Conservation (phyloP, 2,329 filamentous ascomycete genomes). For the Cladorrhinum sp. region DNA sequence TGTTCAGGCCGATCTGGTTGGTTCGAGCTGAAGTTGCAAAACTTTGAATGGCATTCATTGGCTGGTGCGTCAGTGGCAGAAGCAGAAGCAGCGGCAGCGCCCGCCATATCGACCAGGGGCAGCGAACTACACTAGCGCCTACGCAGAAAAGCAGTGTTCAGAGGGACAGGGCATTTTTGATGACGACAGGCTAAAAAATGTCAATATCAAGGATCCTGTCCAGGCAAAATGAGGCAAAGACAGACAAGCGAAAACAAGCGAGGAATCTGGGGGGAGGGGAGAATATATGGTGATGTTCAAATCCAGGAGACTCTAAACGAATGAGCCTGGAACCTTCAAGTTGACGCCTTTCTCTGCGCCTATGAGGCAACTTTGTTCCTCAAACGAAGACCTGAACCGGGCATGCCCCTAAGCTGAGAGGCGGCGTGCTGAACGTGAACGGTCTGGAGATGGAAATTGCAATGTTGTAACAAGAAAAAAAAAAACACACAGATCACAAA, state of each 20-base stretch:
- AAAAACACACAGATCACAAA: not conserved
- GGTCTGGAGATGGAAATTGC: not conserved
- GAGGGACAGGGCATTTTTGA: not conserved
- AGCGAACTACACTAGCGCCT: not conserved
- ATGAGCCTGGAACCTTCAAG: not conserved
- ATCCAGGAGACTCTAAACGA: not conserved
- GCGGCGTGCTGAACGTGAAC: not conserved
- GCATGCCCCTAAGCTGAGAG: too few species aligned
- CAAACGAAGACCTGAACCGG: too few species aligned
- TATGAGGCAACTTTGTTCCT: conserved; percentile 1
- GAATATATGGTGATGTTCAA: not conserved
- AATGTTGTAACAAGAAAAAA: not conserved
- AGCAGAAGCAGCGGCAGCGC: conserved; percentile 3
- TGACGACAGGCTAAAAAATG: conserved; percentile 5
- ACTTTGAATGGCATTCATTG: conserved; percentile 3
- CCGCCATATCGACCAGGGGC: not conserved
- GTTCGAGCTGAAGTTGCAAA: conserved; percentile 3
- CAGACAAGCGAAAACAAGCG: not conserved
- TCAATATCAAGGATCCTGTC: not conserved
- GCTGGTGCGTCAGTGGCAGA: not conserved
- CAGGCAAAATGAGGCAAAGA: not conserved
- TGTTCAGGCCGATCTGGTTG: conserved; percentile 1
- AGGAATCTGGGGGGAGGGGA: not conserved
- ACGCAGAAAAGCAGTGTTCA: not conserved
- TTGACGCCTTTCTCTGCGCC: not conserved